These are phyloP conservation scores for Elsinoe ampelina DNA, from an alignment of 2,329 filamentous ascomycete species.

Conservation along the genomic window DNA sequence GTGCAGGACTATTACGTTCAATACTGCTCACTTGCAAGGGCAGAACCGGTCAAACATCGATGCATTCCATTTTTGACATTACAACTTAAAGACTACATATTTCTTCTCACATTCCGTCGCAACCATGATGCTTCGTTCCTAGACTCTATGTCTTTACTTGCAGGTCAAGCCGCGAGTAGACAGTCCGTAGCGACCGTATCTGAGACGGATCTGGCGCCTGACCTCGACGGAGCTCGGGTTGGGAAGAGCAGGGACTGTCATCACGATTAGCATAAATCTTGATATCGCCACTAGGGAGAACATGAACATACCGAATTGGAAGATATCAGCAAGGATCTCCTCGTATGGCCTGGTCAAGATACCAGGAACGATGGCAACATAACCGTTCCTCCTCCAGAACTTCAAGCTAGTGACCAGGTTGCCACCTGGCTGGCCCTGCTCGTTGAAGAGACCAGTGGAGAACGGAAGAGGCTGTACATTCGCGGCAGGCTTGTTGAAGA, in stretches of 20 bases:
- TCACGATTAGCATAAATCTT: neutral
- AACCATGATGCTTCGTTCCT: neutral
- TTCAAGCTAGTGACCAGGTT: slow-evolving; percentile 1
- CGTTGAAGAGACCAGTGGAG: neutral
- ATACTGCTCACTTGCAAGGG: no score
- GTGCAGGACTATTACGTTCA: no score
- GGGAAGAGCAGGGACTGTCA: neutral
- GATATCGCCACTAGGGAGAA: no score
- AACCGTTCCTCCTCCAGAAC: slow-evolving; percentile 2
- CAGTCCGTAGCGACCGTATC: neutral
- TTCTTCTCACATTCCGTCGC: no score
- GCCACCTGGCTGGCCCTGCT: neutral
- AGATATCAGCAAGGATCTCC: slow-evolving; percentile 5
- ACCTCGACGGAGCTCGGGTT: neutral
- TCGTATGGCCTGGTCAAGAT: slow-evolving; percentile 3
- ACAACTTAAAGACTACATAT: neutral
- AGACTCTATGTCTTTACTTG: neutral
- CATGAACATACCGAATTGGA: slow-evolving; percentile 6
- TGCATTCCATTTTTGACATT: neutral
- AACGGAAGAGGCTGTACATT: neutral
- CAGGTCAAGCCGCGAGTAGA: slow-evolving; percentile 7
- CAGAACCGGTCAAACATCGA: neutral
- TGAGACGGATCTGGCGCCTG: neutral
- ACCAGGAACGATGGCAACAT: neutral
- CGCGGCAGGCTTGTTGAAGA: slow-evolving; percentile 6